A percentile compares a stretch with the other conserved stretches of the same genome.
These are phyloP conservation scores for Lactarius deliciosus DNA, from an alignment of 768 basidiomycete genomes.

Conservation along the genomic window DNA sequence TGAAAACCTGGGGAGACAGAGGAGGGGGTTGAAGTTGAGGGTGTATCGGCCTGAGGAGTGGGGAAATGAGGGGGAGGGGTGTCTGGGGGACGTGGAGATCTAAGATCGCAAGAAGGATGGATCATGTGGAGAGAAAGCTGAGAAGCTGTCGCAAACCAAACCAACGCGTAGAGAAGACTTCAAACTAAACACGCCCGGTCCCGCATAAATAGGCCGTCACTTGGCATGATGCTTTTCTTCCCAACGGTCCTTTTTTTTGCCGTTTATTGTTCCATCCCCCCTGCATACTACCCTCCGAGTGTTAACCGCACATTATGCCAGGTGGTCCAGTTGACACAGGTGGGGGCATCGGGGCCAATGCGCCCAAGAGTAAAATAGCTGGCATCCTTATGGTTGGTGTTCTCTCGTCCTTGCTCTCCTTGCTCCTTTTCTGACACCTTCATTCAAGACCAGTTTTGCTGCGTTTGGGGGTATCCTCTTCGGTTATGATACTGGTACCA, in stretches of 20 bases:
- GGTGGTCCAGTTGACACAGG: slow-evolving; percentile 27
- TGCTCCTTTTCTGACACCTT: background rate
- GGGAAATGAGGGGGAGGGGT: background rate
- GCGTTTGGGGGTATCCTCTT: slow-evolving; percentile 45
- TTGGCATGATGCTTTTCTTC: background rate
- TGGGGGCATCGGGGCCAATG: slow-evolving; percentile 27
- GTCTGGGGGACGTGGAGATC: slow-evolving; percentile 1
- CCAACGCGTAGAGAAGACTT: background rate
- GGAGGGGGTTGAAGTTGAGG: too few species aligned
- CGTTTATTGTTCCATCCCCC: background rate
- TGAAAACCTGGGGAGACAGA: background rate
- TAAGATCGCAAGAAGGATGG: slow-evolving; percentile 5
- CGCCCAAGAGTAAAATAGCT: slow-evolving; percentile 31
- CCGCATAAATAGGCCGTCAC: slow-evolving; percentile 20
- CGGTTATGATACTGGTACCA: slow-evolving; percentile 84
- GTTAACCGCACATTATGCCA: slow-evolving; percentile 25
- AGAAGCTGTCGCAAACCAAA: slow-evolving; percentile 7
- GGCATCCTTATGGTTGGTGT: slow-evolving; percentile 41
- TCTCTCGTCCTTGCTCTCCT: background rate
- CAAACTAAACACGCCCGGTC: background rate
- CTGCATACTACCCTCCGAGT: background rate
- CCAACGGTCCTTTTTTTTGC: slow-evolving; percentile 1
- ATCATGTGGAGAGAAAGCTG: background rate
- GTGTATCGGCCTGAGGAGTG: too few species aligned
- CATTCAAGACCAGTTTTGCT: slow-evolving; percentile 35